Conservation (phyloP, 495 filamentous ascomycete species). For the Pyrenula aspistea region DNA sequence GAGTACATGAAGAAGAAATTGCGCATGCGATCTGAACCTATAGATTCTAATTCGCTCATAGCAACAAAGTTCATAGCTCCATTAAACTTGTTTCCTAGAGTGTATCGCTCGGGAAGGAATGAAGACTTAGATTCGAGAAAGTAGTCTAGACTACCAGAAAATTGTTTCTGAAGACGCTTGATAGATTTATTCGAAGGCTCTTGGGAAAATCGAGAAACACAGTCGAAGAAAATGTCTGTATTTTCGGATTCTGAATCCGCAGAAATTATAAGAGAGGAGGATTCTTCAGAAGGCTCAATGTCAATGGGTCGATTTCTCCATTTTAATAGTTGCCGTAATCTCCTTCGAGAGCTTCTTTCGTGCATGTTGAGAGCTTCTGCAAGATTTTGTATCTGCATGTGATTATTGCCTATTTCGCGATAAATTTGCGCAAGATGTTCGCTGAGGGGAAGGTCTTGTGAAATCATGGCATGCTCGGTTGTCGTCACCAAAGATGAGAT, state of each 20-base stretch:
- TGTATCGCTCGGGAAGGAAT: background rate
- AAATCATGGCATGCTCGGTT: background rate
- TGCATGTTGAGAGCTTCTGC: background rate
- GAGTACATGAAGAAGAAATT: background rate
- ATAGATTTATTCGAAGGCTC: background rate
- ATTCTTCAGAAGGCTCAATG: background rate
- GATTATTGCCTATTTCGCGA: background rate
- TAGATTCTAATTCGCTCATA: background rate
- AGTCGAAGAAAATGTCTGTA: background rate
- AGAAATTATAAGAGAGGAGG: background rate
- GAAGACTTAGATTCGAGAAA: background rate
- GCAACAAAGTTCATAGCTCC: background rate
- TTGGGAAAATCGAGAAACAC: background rate
- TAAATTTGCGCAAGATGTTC: background rate
- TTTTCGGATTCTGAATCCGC: background rate
- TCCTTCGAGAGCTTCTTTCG: background rate
- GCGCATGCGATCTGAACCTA: background rate
- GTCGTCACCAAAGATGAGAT: background rate
- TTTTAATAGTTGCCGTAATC: background rate
- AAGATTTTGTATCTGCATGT: background rate
- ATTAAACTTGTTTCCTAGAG: background rate
- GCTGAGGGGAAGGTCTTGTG: background rate
- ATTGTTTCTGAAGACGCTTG: background rate
- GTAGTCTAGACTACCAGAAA: background rate
- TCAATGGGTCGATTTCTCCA: background rate